Evolutionary conservation across 768 basidiomycete genomes (phyloP).

Genomic region (Solioccasus polychromus): DNA sequence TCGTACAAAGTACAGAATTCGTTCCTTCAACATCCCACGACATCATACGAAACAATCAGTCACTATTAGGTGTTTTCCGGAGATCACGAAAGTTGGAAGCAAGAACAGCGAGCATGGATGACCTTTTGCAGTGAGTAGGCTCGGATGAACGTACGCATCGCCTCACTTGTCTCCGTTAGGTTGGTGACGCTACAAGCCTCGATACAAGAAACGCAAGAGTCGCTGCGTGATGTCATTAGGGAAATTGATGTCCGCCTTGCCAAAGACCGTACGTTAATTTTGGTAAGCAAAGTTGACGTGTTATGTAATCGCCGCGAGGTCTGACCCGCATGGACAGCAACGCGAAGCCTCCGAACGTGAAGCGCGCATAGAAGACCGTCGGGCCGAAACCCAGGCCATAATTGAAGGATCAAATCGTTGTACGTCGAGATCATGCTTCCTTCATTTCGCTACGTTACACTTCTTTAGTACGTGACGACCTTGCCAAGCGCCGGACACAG

Average conservation of each 20-base stretch:
- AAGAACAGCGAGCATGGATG: constrained; percentile 62
- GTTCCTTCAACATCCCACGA: constrained; percentile 18
- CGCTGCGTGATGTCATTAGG: constrained; percentile 45
- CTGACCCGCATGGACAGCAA: constrained; percentile 41
- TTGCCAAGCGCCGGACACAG: constrained; percentile 42
- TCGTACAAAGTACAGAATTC: constrained; percentile 31
- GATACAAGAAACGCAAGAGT: constrained; percentile 49
- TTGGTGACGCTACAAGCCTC: constrained; percentile 51
- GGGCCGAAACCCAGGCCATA: constrained; percentile 40
- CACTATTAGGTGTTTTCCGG: constrained; percentile 14
- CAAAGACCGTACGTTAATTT: constrained; percentile 35
- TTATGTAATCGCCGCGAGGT: constrained; percentile 27
- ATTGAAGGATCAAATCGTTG: constrained; percentile 44
- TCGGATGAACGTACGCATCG: not conserved
- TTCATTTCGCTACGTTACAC: constrained; percentile 18
- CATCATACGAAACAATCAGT: constrained; percentile 14
- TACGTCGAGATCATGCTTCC: constrained; percentile 33
- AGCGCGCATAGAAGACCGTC: constrained; percentile 50
- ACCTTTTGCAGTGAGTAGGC: constrained; percentile 62
- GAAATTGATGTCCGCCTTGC: constrained; percentile 49
- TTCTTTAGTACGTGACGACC: constrained; percentile 40
- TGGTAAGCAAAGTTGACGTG: constrained; percentile 34
- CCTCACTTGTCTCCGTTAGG: constrained; percentile 31
- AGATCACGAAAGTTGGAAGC: constrained; percentile 25
- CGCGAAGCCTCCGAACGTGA: constrained; percentile 69